Conservation (phyloP, 805 yeast genomes). For the Jamesozyma gamospora region DNA sequence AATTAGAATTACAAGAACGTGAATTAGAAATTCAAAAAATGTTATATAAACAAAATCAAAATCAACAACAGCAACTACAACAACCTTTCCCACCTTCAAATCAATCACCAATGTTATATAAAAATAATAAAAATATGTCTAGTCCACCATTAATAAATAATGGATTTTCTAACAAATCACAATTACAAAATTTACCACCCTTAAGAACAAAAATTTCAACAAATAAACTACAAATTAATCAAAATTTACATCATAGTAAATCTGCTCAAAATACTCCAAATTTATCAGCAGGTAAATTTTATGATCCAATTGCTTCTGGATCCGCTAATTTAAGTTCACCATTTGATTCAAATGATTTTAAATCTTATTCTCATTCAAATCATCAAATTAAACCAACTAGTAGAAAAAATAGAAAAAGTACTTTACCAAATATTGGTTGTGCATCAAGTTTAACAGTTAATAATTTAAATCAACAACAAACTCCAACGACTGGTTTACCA, state of each 20-base stretch:
- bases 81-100: conserved; percentile 7
- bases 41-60: conserved; percentile 3
- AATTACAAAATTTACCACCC: conserved; percentile 3
- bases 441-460: conserved; percentile 19
- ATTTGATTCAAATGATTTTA: conserved; percentile 4
- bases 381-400: conserved; percentile 24
- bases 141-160: neutral
- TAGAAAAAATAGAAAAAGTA: conserved; percentile 27
- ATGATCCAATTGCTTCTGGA: conserved; percentile 16
- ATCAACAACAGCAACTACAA: conserved; percentile 10
- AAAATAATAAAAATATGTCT: neutral
- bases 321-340: conserved; percentile 5
- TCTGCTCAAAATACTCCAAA: conserved; percentile 4
- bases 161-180: conserved; percentile 1
- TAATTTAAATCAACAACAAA: conserved; percentile 8
- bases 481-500: neutral
- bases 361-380: conserved; percentile 4
- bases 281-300: conserved; percentile 11
- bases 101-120: conserved; percentile 4
- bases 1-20: conserved; percentile 23
- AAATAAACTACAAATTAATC: conserved; percentile 5
- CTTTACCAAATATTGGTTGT: conserved; percentile 22
- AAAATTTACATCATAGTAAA: conserved; percentile 9
- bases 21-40: conserved; percentile 23
- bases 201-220: conserved; percentile 1